A percentile compares a stretch with the other conserved stretches of the same genome.
phyloP scores from a whole-genome alignment of 306 rosid genomes.

The Argentina anserina region DNA sequence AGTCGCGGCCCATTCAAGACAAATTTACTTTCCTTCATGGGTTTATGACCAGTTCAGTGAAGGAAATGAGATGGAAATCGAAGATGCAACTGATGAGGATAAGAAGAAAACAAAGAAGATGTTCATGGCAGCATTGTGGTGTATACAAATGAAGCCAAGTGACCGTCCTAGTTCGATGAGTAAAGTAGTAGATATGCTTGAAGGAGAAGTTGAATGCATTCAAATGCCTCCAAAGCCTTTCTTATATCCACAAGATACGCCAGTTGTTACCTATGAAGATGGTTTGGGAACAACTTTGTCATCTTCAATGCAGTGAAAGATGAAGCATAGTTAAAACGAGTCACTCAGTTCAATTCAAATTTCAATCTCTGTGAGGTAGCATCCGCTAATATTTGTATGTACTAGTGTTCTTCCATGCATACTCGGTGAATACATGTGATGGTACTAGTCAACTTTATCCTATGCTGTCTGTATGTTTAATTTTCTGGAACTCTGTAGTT shows the following conservation, averaged over 20 bases:
- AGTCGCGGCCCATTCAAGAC: not conserved
- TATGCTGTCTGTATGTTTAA: no score
- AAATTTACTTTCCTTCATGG: not conserved
- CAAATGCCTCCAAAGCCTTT: conserved; percentile 1
- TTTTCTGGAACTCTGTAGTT: no score
- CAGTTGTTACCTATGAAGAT: no score
- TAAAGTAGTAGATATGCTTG: not conserved
- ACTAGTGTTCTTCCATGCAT: no score
- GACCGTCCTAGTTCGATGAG: not conserved
- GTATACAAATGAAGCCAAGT: conserved; percentile 4
- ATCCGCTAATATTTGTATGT: no score
- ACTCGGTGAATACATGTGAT: no score
- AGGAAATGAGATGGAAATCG: not conserved
- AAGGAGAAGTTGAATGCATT: not conserved
- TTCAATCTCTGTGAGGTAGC: no score
- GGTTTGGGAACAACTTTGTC: not conserved
- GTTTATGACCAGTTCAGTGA: not conserved
- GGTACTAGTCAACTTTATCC: no score
- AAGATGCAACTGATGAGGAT: not conserved
- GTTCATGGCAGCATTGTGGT: not conserved
- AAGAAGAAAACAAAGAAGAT: not conserved
- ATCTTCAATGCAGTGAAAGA: no score
- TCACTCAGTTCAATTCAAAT: no score
- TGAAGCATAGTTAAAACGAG: no score
- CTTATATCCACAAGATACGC: not conserved